These are phyloP conservation scores for Gracilariopsis chorda DNA, from an alignment of 23 red algal species.

Conservation along the genomic window DNA sequence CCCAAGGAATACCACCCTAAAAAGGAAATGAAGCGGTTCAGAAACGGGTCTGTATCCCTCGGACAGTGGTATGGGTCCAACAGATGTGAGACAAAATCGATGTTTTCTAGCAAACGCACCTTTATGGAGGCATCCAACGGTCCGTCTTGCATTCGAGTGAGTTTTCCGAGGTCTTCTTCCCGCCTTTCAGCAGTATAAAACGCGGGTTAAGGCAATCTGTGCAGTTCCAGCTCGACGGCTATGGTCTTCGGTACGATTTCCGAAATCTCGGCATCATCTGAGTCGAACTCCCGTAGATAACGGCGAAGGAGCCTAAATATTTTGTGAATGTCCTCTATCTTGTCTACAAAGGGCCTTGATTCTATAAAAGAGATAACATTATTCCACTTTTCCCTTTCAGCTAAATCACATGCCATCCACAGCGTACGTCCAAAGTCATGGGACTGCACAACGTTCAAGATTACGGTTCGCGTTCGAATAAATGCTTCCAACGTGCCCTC, in stretches of 20 bases:
- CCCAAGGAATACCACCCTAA: background rate
- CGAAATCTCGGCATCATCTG: background rate
- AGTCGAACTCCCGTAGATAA: background rate
- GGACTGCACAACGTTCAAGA: background rate
- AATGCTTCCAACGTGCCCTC: too few species aligned
- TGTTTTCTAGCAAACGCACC: slow-evolving; percentile 24
- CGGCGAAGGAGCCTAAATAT: background rate
- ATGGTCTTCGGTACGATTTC: slow-evolving; percentile 7
- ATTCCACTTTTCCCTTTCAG: background rate
- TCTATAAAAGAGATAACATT: background rate
- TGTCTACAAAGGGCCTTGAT: background rate
- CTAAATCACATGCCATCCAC: background rate
- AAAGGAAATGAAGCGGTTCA: background rate
- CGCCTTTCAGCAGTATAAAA: background rate
- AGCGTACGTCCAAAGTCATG: background rate
- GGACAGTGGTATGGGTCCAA: slow-evolving; percentile 1
- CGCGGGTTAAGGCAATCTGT: background rate
- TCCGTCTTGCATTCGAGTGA: background rate
- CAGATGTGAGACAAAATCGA: background rate
- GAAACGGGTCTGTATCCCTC: background rate
- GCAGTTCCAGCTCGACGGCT: background rate
- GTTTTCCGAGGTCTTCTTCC: background rate
- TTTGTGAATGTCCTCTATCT: background rate
- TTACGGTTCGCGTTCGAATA: too few species aligned
- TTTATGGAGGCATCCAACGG: background rate